Conservation (phyloP, 2,329 filamentous ascomycete genomes). For the Paramyrothecium roridum region DNA sequence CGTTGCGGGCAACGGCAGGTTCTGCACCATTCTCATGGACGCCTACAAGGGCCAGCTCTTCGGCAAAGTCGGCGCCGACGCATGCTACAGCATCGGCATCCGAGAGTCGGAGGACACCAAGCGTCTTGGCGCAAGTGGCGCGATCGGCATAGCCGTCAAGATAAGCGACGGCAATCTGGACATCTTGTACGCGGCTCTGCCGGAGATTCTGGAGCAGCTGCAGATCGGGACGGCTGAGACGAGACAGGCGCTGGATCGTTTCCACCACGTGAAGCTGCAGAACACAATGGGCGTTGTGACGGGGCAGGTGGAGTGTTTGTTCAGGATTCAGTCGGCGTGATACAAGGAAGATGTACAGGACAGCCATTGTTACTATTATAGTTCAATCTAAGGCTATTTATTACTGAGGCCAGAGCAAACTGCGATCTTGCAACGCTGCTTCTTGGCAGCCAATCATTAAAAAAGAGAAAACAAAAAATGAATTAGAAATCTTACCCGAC, state of each 20-base stretch:
- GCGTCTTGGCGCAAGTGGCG: slow-evolving; percentile 30
- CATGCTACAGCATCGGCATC: slow-evolving; percentile 42
- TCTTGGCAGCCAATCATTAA: too few species aligned
- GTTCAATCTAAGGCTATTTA: too few species aligned
- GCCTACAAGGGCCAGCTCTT: slow-evolving; percentile 32
- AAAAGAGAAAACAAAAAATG: too few species aligned
- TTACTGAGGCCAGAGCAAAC: too few species aligned
- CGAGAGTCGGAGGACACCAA: slow-evolving; percentile 31
- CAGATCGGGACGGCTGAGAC: slow-evolving; percentile 28
- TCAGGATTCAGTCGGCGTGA: background rate
- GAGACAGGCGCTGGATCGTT: slow-evolving; percentile 23
- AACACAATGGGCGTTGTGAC: slow-evolving; percentile 32
- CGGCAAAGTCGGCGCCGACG: slow-evolving; percentile 47
- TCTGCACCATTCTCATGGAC: slow-evolving; percentile 43
- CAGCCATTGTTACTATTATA: too few species aligned
- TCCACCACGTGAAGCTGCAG: slow-evolving; percentile 26
- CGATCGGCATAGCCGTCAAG: slow-evolving; percentile 42
- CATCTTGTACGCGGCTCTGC: slow-evolving; percentile 38
- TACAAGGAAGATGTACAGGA: too few species aligned
- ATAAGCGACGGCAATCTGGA: slow-evolving; percentile 44
- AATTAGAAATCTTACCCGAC: too few species aligned
- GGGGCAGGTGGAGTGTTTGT: background rate
- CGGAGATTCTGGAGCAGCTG: slow-evolving; percentile 41
- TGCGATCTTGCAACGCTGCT: too few species aligned
- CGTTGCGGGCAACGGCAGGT: slow-evolving; percentile 40